Conservation (phyloP, 2,329 filamentous ascomycete genomes). For the Xylariaceae sp. region DNA sequence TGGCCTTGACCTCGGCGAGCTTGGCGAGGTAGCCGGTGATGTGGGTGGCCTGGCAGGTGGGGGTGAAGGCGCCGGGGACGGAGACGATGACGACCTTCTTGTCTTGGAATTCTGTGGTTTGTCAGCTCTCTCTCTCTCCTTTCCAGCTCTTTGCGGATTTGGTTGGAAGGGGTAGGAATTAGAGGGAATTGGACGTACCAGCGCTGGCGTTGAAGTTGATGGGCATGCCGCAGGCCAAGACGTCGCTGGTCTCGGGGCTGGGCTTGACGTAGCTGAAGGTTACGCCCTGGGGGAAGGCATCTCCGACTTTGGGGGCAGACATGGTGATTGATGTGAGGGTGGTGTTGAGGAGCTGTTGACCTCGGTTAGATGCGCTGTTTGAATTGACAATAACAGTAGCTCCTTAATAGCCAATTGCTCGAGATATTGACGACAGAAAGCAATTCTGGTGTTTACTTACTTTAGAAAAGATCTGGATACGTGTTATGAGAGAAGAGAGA, state of each 20-base stretch:
- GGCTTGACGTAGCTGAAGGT: constrained; percentile 82
- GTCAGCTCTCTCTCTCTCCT: background rate
- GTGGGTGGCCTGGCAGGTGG: constrained; percentile 77
- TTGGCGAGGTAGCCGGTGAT: constrained; percentile 75
- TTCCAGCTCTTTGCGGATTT: background rate
- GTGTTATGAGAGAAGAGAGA: background rate
- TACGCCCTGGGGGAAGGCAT: constrained; percentile 75
- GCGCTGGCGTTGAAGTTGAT: constrained; percentile 75
- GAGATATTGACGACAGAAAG: background rate
- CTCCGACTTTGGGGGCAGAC: constrained; percentile 70
- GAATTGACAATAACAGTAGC: background rate
- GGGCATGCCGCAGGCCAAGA: constrained; percentile 74
- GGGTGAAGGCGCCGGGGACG: constrained; percentile 72
- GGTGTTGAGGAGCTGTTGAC: constrained; percentile 1
- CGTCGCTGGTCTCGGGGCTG: constrained; percentile 59
- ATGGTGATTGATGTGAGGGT: constrained; percentile 32
- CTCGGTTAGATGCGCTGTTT: background rate
- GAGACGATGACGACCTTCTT: constrained; percentile 54
- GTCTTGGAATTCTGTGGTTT: constrained; percentile 44
- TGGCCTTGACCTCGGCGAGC: constrained; percentile 63
- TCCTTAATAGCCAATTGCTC: background rate
- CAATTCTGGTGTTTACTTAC: background rate
- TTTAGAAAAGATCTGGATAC: background rate
- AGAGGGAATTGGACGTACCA: constrained; percentile 44
- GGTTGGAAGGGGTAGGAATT: background rate